Evolutionary conservation across 768 basidiomycete genomes (phyloP).

Genomic region (Chlorophyllum brunneum): DNA sequence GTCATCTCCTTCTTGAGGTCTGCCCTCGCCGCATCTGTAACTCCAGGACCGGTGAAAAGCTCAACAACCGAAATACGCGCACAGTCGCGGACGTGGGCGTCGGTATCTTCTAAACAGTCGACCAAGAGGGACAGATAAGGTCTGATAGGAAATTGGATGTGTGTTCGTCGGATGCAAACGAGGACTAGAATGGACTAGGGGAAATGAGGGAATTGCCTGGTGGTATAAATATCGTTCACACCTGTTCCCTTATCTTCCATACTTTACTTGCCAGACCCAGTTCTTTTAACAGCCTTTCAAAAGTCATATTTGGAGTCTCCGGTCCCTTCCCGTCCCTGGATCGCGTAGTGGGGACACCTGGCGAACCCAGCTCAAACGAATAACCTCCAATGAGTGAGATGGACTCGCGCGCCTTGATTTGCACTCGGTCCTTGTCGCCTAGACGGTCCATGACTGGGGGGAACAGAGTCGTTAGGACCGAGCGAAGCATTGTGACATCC

Average conservation of each 20-base stretch:
- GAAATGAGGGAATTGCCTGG: conserved; percentile 1
- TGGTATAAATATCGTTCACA: conserved; percentile 27
- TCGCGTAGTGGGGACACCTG: conserved; percentile 40
- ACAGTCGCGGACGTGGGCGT: conserved; percentile 84
- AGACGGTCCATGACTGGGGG: conserved; percentile 76
- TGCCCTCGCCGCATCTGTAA: conserved; percentile 81
- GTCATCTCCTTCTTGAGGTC: conserved; percentile 92
- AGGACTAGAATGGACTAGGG: conserved; percentile 59
- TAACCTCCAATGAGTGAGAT: conserved; percentile 72
- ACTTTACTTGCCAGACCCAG: conserved; percentile 75
- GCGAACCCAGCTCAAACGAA: conserved; percentile 56
- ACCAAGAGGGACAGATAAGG: conserved; percentile 80
- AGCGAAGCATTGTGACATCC: conserved; percentile 61
- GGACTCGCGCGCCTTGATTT: conserved; percentile 72
- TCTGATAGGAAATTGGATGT: conserved; percentile 75
- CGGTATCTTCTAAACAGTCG: conserved; percentile 84
- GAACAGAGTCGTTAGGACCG: conserved; percentile 63
- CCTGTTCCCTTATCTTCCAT: conserved; percentile 86
- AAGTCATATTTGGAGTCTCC: conserved; percentile 65
- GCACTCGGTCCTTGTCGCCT: conserved; percentile 74
- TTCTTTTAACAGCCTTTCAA: conserved; percentile 73
- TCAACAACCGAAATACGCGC: conserved; percentile 78
- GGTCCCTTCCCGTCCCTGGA: conserved; percentile 48
- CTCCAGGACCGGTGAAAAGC: conserved; percentile 80
- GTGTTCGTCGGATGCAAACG: conserved; percentile 66